Evolutionary conservation across 495 filamentous ascomycete genomes (phyloP), one percentile per base, ranked within the genome.

Genomic region (Melanomma pulvis-pyrius): DNA sequence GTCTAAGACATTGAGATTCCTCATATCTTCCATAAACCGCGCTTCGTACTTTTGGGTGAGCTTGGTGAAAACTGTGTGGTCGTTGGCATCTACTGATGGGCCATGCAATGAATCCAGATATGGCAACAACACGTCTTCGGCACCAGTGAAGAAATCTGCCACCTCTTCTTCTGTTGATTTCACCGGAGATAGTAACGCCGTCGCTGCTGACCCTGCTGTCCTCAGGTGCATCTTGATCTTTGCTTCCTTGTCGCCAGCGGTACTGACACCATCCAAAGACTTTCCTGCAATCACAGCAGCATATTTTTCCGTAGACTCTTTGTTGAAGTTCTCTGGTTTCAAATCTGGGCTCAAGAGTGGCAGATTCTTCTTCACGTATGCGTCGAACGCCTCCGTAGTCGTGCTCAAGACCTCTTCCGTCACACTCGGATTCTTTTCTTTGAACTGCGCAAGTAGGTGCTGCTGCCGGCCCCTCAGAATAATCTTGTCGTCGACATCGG

Each of bases 161-260:
- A 67, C 22, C 49, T 68, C 48, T 17, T 59, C 52, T 21, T 60
- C 30, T 1, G 69, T 44, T 13, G 66, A 67, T 41, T 72, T 57
- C 24, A 25, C 25, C 13, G 68, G 63, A 3, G 57, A 19, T 1
- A 49, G 13, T 13, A 78, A 58, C 6, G 74, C 76, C 49, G 71
- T 64, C 0, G 72, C 70, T 26, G 79, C 79, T 7, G 73, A 65
- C 8, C 60, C 59, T 22, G 88, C 86, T 1, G 91, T 96, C 73
- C 85, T 89, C 59, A 97, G 84, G 70, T 97, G 92, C 92, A 97
- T 96, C 74, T 96, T 96, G 55, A 91, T 77, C 81, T 97, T 98
- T 2, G 87, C 86, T 67, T 96, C 89, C 61, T 89, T 86, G 49
- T 84, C 82, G 65, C 96, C 91, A 8, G 86, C 78, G 25, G 85